These are phyloP conservation scores for Aegilops speltoides DNA, from an alignment of 176 grass and related monocot genomes.

Conservation along the genomic window DNA sequence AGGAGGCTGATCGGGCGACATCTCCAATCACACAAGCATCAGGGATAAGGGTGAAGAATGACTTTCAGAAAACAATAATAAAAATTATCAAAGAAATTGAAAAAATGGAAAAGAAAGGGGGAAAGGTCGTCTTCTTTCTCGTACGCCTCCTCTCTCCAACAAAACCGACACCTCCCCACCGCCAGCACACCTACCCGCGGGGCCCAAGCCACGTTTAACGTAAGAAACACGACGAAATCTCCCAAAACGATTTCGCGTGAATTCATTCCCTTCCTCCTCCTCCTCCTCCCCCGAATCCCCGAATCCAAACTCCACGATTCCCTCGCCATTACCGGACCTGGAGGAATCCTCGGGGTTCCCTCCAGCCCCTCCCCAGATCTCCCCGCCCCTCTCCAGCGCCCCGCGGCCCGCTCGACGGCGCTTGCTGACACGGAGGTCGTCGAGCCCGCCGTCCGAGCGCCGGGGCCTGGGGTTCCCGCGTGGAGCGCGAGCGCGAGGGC, in stretches of 20 bases:
- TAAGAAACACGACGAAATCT: conserved; percentile 34
- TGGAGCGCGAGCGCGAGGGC: background rate
- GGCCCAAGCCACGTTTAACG: conserved; percentile 6
- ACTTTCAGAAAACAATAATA: too few relatives aligned
- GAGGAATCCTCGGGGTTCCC: background rate
- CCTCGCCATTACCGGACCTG: conserved; percentile 1
- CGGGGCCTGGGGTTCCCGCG: background rate
- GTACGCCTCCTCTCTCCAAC: background rate
- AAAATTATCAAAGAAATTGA: too few relatives aligned
- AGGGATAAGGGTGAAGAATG: too few relatives aligned
- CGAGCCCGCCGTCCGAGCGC: background rate
- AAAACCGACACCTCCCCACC: conserved; percentile 33
- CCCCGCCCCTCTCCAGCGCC: background rate
- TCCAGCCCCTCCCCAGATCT: background rate
- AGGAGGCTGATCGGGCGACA: too few relatives aligned
- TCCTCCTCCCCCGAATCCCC: conserved; percentile 10
- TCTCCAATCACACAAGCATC: too few relatives aligned
- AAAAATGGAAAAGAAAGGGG: background rate
- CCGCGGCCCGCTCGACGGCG: background rate
- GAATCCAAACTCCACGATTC: conserved; percentile 43
- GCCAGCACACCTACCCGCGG: conserved; percentile 12
- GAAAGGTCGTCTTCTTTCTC: conserved; percentile 23
- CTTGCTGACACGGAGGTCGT: background rate
- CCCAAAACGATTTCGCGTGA: conserved; percentile 1
- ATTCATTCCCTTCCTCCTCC: conserved; percentile 4